Base-by-base conservation (phyloP, 495 filamentous ascomycete species). In the Aspergillus campestris region DNA sequence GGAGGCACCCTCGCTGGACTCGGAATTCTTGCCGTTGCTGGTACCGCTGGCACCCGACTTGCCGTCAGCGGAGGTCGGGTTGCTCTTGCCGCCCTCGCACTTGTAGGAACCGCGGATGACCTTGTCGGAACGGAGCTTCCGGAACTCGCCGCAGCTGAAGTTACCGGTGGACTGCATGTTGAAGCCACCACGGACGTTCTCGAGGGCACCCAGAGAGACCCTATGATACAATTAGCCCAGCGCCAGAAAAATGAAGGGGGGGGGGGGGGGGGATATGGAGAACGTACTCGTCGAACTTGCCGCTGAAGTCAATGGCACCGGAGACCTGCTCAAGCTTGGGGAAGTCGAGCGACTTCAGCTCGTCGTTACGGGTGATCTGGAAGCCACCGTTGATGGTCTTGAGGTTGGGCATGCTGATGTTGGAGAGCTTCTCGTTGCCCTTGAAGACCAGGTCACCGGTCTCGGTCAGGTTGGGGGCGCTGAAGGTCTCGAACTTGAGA, bases 281-380 rank as follows among this genome's bases (percentile, higher is more conserved):
- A 38, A 79, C 89, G 73, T 74, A 95, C 85, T 78, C 70, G 40
- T 78, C 77, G 65, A 95, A 94, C 68, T 78, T 82, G 57, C 92
- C 92, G 56, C 79, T 80, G 67, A 95, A 80, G 71, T 94, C 87
- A 64, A 99, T 70, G 48, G 90, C 91, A 67, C 91, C 92, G 50
- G 73, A 76, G 37, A 97, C 76, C n/a, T 61, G 73, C 48, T 74
- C 55, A 15, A 98, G 74, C 35, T 68, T 56, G 32, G 75, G 70
- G 73, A 97, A 86, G 38, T 74, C 75, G 29, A 95, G 73, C 47
- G 64, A 57, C 41, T 52, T 47, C 9, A 95, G 74, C 39, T 72
- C 65, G 38, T 89, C 87, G 79, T 96, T 95, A 75, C 94, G 94
- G 61, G 83, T 81, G 57, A 97, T 79, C 48, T 82, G 74, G 66